Percentiles rank a stretch among this genome's conserved stretches.
Conservation (phyloP, 306 rosid genomes). For the Elaeagnus macrophylla region DNA sequence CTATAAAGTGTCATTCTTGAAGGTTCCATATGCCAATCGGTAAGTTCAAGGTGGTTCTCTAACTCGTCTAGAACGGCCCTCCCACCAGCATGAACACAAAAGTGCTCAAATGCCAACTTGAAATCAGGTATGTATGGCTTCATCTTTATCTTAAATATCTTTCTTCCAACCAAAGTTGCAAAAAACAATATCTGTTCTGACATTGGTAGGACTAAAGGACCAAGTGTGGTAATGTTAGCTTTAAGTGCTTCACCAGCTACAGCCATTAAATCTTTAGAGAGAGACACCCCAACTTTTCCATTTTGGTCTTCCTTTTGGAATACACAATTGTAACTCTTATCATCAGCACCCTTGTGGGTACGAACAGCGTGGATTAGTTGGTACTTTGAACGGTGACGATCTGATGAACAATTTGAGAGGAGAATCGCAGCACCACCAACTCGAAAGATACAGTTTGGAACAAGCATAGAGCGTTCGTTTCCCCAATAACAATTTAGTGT, state of each 20-base stretch:
- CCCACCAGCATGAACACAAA: slow-evolving; percentile 84
- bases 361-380: slow-evolving; percentile 72
- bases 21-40: slow-evolving; percentile 90
- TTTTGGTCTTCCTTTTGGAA: slow-evolving; percentile 69
- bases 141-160: slow-evolving; percentile 50
- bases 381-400: slow-evolving; percentile 56
- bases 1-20: slow-evolving; percentile 80
- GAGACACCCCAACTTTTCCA: slow-evolving; percentile 46
- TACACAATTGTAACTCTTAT: slow-evolving; percentile 48
- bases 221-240: slow-evolving; percentile 80
- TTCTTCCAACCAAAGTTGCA: slow-evolving; percentile 43
- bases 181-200: slow-evolving; percentile 71
- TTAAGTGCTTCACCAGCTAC: slow-evolving; percentile 86
- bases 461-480: slow-evolving; percentile 74
- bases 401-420: slow-evolving; percentile 44
- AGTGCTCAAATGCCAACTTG: slow-evolving; percentile 81
- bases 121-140: slow-evolving; percentile 80
- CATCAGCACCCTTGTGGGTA: slow-evolving; percentile 75
- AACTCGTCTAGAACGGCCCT: slow-evolving; percentile 73
- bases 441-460: slow-evolving; percentile 80
- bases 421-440: slow-evolving; percentile 87
- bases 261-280: slow-evolving; percentile 72
- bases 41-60: slow-evolving; percentile 63
- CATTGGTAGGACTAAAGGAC: slow-evolving; percentile 81
- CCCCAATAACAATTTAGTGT: slow-evolving; percentile 85